phyloP scores from a whole-genome alignment of 139 green algal species.

The Chlorella vulgaris region DNA sequence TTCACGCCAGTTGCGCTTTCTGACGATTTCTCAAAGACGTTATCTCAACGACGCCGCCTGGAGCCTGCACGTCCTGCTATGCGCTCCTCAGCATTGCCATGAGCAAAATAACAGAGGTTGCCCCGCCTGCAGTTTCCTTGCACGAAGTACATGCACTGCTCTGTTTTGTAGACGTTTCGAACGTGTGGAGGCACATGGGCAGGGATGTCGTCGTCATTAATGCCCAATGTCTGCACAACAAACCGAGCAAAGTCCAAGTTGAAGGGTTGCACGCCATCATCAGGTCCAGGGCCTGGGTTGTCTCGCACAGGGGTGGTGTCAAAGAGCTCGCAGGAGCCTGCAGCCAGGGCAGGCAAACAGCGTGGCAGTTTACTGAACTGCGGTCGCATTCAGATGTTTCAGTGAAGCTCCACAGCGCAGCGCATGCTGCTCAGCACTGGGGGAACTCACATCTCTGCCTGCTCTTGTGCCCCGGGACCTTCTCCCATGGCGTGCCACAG shows the following conservation, averaged over 20 bases:
- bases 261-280: no score
- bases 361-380: no score
- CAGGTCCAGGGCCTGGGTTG: neutral
- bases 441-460: neutral
- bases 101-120: neutral
- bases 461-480: neutral
- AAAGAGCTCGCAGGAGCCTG: neutral
- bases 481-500: conserved; percentile 44
- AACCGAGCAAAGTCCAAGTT: no score
- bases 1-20: no score
- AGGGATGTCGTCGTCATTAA: neutral
- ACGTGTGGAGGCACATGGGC: neutral
- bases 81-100: neutral
- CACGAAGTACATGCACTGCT: neutral
- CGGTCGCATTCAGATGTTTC: no score
- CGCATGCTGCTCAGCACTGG: neutral
- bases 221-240: no score
- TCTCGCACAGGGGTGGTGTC: neutral
- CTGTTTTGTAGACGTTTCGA: neutral
- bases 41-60: no score
- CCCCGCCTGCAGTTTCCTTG: neutral
- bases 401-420: neutral
- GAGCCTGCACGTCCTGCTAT: no score
- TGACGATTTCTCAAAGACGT: no score
- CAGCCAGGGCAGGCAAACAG: neutral